Evolutionary conservation across 345 rosid species (phyloP).

Genomic region (Linum tenue): DNA sequence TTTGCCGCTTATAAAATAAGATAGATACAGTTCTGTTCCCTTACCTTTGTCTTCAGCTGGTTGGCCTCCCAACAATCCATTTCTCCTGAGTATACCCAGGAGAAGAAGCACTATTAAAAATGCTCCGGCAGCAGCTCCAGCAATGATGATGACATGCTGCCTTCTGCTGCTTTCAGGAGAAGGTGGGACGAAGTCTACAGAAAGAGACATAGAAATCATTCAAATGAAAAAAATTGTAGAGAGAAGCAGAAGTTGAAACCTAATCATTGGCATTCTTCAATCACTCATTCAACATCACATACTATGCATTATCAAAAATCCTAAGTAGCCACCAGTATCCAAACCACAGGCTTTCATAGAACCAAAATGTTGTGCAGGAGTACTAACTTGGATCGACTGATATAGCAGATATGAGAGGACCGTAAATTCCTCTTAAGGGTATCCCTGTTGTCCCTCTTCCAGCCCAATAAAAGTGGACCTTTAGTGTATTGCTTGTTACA

Average conservation of each 20-base stretch:
- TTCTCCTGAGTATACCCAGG: slow-evolving; percentile 11
- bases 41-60: slow-evolving; percentile 48
- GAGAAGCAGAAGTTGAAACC: too few relatives aligned
- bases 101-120: slow-evolving; percentile 7
- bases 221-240: neutral
- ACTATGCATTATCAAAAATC: neutral
- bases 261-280: too few relatives aligned
- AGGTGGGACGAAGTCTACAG: slow-evolving; percentile 19
- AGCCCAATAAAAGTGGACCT: slow-evolving; percentile 27
- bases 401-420: slow-evolving; percentile 24
- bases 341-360: neutral
- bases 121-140: slow-evolving; percentile 11
- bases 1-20: neutral
- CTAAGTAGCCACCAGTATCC: neutral
- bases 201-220: slow-evolving; percentile 5
- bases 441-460: slow-evolving; percentile 26
- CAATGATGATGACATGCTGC: slow-evolving; percentile 12
- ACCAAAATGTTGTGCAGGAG: neutral
- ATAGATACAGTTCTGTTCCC: neutral
- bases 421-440: slow-evolving; percentile 20
- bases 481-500: slow-evolving; percentile 14
- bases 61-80: slow-evolving; percentile 41
- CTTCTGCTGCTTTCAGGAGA: neutral
- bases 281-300: too few relatives aligned
- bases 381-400: slow-evolving; percentile 22